These are phyloP conservation scores for Nectriaceae sp. DNA, from an alignment of 2,329 filamentous ascomycete species.

Conservation along the genomic window DNA sequence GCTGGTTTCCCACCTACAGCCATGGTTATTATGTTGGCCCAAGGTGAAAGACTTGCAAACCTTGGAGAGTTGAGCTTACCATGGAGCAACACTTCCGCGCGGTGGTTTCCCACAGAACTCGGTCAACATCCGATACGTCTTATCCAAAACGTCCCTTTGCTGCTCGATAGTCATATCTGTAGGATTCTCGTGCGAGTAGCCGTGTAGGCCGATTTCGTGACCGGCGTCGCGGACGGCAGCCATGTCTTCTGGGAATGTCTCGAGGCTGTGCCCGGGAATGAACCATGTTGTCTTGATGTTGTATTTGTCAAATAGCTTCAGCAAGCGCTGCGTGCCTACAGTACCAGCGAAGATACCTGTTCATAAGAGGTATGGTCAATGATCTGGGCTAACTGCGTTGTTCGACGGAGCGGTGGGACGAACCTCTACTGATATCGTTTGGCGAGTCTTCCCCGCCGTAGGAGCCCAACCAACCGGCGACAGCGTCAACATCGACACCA, in stretches of 20 bases:
- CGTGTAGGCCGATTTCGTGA: conserved; percentile 60
- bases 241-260: conserved; percentile 50
- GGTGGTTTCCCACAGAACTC: conserved; percentile 70
- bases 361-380: background rate
- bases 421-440: conserved; percentile 70
- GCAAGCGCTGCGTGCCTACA: conserved; percentile 62
- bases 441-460: conserved; percentile 74
- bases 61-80: no score
- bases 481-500: conserved; percentile 75
- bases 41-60: no score
- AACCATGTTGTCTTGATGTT: conserved; percentile 66
- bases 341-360: conserved; percentile 70
- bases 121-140: conserved; percentile 69
- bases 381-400: no score
- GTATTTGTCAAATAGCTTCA: conserved; percentile 73
- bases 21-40: no score
- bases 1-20: conserved; percentile 74
- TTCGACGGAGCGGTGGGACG: background rate
- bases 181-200: conserved; percentile 76
- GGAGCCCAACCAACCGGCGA: conserved; percentile 74
- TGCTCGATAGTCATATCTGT: conserved; percentile 73
- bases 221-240: conserved; percentile 47
- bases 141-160: conserved; percentile 73
- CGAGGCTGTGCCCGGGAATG: conserved; percentile 50
- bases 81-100: conserved; percentile 70